Evolutionary conservation across 805 yeast genomes (phyloP).

Genomic region (Candida broadrunensis): DNA sequence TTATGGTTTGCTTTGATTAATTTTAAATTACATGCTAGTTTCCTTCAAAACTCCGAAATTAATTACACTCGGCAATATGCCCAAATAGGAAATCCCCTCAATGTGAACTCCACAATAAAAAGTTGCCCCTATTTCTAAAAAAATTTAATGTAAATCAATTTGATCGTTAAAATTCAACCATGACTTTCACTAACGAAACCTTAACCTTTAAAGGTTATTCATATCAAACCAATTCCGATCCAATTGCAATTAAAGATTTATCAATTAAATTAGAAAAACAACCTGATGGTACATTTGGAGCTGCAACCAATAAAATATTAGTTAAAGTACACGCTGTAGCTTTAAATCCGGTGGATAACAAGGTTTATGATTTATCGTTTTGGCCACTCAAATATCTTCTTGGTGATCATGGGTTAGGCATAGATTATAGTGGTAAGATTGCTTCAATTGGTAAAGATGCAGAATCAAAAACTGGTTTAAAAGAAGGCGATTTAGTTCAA

Average conservation of each 20-base stretch:
- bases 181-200: conserved; percentile 9
- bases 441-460: conserved; percentile 27
- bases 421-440: conserved; percentile 32
- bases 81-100: no score
- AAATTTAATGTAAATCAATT: no score
- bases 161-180: no score
- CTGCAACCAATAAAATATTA: conserved; percentile 16
- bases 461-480: conserved; percentile 13
- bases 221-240: conserved; percentile 11
- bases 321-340: conserved; percentile 30
- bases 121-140: no score
- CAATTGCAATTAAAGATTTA: conserved; percentile 10
- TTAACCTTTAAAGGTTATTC: conserved; percentile 13
- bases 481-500: conserved; percentile 26
- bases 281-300: conserved; percentile 12
- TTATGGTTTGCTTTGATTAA: no score
- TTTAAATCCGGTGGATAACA: conserved; percentile 31
- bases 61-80: no score
- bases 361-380: conserved; percentile 16
- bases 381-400: not conserved
- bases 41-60: no score
- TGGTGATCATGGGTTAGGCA: conserved; percentile 22
- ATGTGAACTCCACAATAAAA: no score
- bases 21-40: no score
- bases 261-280: conserved; percentile 5